These are phyloP conservation scores for Melampsora larici-populina DNA, from an alignment of 1,284 basidiomycete species.

Conservation along the genomic window DNA sequence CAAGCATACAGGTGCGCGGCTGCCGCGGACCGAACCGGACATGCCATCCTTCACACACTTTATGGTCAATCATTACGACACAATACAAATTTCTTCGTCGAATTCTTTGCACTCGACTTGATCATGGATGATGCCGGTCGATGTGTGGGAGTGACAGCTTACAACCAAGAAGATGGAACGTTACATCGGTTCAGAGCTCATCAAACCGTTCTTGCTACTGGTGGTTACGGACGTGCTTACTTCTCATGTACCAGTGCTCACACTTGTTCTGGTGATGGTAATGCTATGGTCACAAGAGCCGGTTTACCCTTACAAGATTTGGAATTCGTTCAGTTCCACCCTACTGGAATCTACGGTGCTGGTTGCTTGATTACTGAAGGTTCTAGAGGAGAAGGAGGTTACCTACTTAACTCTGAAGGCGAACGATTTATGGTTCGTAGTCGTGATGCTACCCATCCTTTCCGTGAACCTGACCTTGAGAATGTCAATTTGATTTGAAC, in stretches of 20 bases:
- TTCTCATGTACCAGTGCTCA: slow-evolving; percentile 99
- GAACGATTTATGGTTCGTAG: slow-evolving; percentile 84
- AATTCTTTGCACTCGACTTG: slow-evolving; percentile 96
- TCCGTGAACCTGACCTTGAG: no score
- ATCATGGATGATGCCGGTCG: slow-evolving; percentile 96
- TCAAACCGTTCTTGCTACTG: slow-evolving; percentile 97
- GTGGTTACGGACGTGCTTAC: slow-evolving; percentile 97
- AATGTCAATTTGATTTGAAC: background rate
- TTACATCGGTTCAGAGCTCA: slow-evolving; percentile 97
- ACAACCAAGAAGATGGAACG: slow-evolving; percentile 99
- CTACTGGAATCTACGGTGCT: slow-evolving; percentile 98
- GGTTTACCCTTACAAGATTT: slow-evolving; percentile 95
- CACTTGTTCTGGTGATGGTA: slow-evolving; percentile 98
- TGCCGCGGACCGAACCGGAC: slow-evolving; percentile 97
- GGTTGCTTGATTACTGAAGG: slow-evolving; percentile 99
- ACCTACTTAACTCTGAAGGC: slow-evolving; percentile 96
- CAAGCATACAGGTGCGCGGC: slow-evolving; percentile 99
- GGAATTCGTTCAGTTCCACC: slow-evolving; percentile 99
- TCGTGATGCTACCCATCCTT: background rate
- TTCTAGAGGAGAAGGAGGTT: slow-evolving; percentile 98
- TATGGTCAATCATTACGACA: slow-evolving; percentile 98
- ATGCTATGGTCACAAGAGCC: slow-evolving; percentile 96
- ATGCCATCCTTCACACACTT: slow-evolving; percentile 96
- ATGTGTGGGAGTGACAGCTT: slow-evolving; percentile 97
- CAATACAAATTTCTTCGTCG: slow-evolving; percentile 99